These are phyloP conservation scores for Anisodus acutangulus DNA, from an alignment of 257 asterid species.

Conservation along the genomic window DNA sequence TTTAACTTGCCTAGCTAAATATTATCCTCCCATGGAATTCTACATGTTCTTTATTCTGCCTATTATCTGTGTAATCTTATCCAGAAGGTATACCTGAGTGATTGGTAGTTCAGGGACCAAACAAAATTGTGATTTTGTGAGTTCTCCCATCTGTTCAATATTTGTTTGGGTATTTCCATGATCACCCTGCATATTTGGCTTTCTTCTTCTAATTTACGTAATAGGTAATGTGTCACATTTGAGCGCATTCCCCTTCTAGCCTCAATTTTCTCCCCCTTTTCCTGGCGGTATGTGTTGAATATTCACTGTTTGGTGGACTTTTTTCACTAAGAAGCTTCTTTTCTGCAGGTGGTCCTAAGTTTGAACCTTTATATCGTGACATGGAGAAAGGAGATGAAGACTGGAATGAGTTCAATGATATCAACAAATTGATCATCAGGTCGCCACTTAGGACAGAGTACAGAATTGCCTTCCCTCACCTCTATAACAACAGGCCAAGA, in stretches of 20 bases:
- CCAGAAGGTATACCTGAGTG: constrained; percentile 8
- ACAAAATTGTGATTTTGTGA: neutral
- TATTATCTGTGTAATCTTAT: neutral
- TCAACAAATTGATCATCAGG: constrained; percentile 91
- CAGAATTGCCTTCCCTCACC: constrained; percentile 95
- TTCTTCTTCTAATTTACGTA: neutral
- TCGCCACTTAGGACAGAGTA: constrained; percentile 99
- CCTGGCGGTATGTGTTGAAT: neutral
- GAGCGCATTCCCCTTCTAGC: neutral
- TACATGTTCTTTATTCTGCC: neutral
- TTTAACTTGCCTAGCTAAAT: constrained; percentile 9
- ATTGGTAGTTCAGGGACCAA: neutral
- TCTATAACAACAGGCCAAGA: constrained; percentile 92
- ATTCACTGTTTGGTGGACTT: neutral
- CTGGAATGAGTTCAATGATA: constrained; percentile 99
- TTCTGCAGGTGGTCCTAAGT: constrained; percentile 94
- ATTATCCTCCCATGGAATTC: neutral
- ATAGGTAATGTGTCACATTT: neutral
- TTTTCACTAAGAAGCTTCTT: constrained; percentile 5
- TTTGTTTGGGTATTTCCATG: neutral
- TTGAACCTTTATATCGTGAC: constrained; percentile 97
- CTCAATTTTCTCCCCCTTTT: neutral
- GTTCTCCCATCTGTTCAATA: neutral
- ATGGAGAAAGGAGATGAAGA: constrained; percentile 99
- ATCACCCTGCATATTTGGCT: neutral